A percentile compares a stretch with the other conserved stretches of the same genome.
Evolutionary conservation across 2,329 filamentous ascomycete species (phyloP).

Genomic region (Calonectria montana): DNA sequence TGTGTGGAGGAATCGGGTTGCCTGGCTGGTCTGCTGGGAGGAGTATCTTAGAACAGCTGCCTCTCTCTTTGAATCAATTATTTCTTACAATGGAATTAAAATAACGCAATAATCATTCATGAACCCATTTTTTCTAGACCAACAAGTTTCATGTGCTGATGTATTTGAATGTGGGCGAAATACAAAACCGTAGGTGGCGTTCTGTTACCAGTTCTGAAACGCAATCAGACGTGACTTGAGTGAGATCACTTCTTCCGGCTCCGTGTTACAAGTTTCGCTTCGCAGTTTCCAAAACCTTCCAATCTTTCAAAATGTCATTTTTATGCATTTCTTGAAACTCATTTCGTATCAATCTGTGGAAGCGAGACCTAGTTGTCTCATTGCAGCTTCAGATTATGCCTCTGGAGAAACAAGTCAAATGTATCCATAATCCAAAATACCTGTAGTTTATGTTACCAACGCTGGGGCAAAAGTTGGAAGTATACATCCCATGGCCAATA

Average conservation of each 20-base stretch:
- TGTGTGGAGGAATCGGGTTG: neutral
- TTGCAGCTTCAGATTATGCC: neutral
- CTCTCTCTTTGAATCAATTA: neutral
- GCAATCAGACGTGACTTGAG: neutral
- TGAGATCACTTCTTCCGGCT: neutral
- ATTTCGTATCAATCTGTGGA: neutral
- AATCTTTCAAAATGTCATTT: neutral
- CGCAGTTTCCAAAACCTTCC: neutral
- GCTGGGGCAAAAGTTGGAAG: too few species aligned
- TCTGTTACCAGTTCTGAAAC: too few species aligned
- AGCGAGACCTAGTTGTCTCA: neutral
- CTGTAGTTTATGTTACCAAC: too few species aligned
- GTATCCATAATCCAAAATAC: too few species aligned
- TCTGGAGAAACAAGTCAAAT: too few species aligned
- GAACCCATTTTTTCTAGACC: too few species aligned
- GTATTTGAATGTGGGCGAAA: too few species aligned
- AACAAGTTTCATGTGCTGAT: too few species aligned
- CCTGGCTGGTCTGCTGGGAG: neutral
- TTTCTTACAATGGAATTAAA: neutral
- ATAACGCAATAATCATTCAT: too few species aligned
- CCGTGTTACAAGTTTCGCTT: neutral
- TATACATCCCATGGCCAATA: too few species aligned
- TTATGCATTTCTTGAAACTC: neutral
- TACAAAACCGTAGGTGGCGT: too few species aligned
- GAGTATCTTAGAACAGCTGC: neutral